Evolutionary conservation across 2,329 filamentous ascomycete genomes (phyloP), one percentile per base, ranked within the genome.

Genomic region (Plenodomus biglobosus): DNA sequence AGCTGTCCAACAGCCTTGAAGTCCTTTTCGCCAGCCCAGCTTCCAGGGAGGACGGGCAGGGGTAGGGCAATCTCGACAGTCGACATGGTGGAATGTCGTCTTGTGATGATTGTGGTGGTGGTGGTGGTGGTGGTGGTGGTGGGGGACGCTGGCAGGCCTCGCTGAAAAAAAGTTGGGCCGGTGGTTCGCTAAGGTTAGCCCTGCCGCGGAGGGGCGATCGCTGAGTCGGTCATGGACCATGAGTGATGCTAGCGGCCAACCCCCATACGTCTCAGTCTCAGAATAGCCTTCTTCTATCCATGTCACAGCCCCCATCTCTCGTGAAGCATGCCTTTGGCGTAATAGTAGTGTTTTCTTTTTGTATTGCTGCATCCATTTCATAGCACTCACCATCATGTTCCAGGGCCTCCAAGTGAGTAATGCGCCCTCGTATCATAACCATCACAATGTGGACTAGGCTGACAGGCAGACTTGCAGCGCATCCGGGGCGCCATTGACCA

Each of bases 21-120:
- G 75, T 95, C 90, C 75, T 95, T 95, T 52, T 95, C 91, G 55
- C 84, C 87, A 38, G 82, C 79, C 92, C 92, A 97, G 62, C 85
- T 90, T 66, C 82, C 80, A 40, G 92, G 85, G 44, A 97, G 83
- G 66, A 83, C 73, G 40, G 91, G 91, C 38, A 96, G 81, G 17
- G 86, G 80, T 53, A 86, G 78, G 49, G 78, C 75, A 55, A 88
- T 77, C 54, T 84, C 78, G 45, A 83, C 78, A 54, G 84, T 75
- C 68, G 86, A 81, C 88, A 92, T 92, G 53, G 62, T 53, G 41
- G 36, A 11, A 15, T 32, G 11, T 32, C 27, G 27, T 10, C 3
- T 15, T 32, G 27, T 32, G 6, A 41, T 10, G 38, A 41, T 46
- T 42, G 34, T 43, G 11, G 49, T 51, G 46, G 44, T 54, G 47